phyloP scores from a whole-genome alignment of 345 rosid species.

The Erucastrum elatum region DNA sequence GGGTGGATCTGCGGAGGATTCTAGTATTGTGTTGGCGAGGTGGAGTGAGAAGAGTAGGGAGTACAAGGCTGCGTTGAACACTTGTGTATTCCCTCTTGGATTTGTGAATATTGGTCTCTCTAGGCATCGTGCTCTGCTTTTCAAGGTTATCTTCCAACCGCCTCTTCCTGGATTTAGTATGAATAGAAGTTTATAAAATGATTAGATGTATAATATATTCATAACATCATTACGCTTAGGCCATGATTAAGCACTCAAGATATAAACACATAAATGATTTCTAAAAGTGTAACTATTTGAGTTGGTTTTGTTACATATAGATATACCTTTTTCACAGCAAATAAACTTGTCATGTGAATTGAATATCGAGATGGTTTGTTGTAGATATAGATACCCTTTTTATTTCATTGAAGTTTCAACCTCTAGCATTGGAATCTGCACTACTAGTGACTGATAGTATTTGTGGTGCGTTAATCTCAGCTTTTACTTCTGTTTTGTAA shows the following conservation, averaged over 20 bases:
- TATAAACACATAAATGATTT: too few relatives aligned
- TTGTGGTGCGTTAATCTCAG: neutral
- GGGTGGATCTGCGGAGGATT: conserved; percentile 98
- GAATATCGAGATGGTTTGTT: neutral
- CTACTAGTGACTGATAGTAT: conserved; percentile 10
- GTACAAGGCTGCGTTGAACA: conserved; percentile 71
- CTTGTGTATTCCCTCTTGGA: conserved; percentile 88
- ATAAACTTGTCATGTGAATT: neutral
- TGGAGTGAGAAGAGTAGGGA: conserved; percentile 90
- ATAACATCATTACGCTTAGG: too few relatives aligned
- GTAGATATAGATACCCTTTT: neutral
- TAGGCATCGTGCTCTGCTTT: conserved; percentile 96
- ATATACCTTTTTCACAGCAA: too few relatives aligned
- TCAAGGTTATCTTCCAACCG: conserved; percentile 62
- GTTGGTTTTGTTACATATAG: too few relatives aligned
- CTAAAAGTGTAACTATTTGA: too few relatives aligned
- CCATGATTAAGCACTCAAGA: too few relatives aligned
- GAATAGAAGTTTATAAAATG: neutral
- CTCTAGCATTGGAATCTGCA: conserved; percentile 2
- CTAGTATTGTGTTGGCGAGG: conserved; percentile 68
- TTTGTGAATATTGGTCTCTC: conserved; percentile 83
- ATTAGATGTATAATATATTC: too few relatives aligned
- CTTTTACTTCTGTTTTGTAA: neutral
- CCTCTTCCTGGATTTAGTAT: conserved; percentile 15
- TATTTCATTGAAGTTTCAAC: neutral